Evolutionary conservation across 2,329 filamentous ascomycete genomes (phyloP).

Genomic region (Diaporthe aspalathi): DNA sequence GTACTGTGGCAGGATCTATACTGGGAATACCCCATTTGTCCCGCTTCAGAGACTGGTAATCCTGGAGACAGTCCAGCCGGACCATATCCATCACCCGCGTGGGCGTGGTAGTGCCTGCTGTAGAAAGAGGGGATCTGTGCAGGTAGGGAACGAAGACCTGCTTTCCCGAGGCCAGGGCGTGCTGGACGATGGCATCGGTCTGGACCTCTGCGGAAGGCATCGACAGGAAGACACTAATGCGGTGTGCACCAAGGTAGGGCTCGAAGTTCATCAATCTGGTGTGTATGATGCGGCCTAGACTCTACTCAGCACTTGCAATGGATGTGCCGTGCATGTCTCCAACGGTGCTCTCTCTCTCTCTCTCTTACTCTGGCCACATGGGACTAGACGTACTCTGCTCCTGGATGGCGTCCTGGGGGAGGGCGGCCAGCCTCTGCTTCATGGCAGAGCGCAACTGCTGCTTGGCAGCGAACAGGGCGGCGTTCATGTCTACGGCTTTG

Average conservation of each 20-base stretch:
- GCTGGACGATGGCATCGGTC: constrained; percentile 82
- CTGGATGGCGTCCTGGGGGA: constrained; percentile 71
- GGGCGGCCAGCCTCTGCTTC: constrained; percentile 70
- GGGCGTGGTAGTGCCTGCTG: constrained; percentile 63
- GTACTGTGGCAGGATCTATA: constrained; percentile 73
- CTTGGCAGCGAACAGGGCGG: constrained; percentile 75
- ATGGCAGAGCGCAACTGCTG: constrained; percentile 79
- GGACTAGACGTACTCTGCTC: constrained; percentile 73
- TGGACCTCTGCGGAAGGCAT: constrained; percentile 92
- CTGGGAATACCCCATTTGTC: constrained; percentile 98
- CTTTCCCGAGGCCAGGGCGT: constrained; percentile 83
- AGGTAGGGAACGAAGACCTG: constrained; percentile 93
- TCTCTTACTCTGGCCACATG: not conserved
- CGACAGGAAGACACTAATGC: constrained; percentile 88
- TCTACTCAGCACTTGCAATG: constrained; percentile 32
- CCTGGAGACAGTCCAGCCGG: constrained; percentile 75
- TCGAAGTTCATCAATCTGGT: constrained; percentile 73
- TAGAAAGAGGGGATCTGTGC: constrained; percentile 66
- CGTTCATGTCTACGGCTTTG: constrained; percentile 54
- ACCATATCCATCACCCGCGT: constrained; percentile 93
- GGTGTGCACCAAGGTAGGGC: constrained; percentile 79
- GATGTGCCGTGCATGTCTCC: constrained; percentile 40
- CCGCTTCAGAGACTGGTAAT: constrained; percentile 80
- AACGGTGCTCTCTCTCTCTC: constrained; percentile 35
- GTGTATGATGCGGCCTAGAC: constrained; percentile 72